Base-by-base conservation (phyloP, 495 filamentous ascomycete genomes). In the Articulospora tetracladia region DNA sequence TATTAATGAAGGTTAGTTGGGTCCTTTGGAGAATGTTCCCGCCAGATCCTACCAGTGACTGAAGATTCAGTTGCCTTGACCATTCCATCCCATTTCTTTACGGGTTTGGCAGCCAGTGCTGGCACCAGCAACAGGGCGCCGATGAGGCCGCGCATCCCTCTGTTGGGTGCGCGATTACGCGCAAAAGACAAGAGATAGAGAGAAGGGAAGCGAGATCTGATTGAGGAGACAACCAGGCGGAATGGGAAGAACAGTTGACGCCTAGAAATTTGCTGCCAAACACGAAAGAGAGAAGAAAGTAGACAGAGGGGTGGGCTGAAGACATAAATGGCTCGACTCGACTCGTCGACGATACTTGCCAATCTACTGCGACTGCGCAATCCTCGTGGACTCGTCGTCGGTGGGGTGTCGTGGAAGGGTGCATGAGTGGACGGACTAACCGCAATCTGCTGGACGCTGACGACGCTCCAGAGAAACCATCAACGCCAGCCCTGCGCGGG, bases 71-170 rank as follows among this genome's bases (percentile, higher is more conserved):
- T n/a, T n/a, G n/a, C n/a, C n/a, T 44, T 44, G 8, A 44, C 39
- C 4, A 44, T 17, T 44, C 39, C n/a, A 44, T 44, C 39, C 39
- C 39, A 44, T 3, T 7, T 11, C 17, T 44, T 17, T 15, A n/a
- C 4, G 8, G 7, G 3, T 19, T 22, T 48, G 26, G 53, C 26
- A 53, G 55, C 58, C 17, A 62, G 48, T 52, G 57, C 53, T 22
- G 60, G 59, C 26, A 53, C 55, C 20, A 66, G 34, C 48, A 62
- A 30, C 50, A 53, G 15, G 44, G 64, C 57, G 25, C 53, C 41
- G n/a, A 60, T 23, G 53, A 66, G 60, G 59, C 59, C 59, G 56
- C 57, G 64, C 64, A 66, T 66, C 39, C n/a, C n/a, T 8, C 30
- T 20, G n/a, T 34, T 30, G 25, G 26, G 20, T 2, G 20, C 55